Base-by-base conservation (phyloP, 805 yeast species). In the Lachancea thermotolerans region DNA sequence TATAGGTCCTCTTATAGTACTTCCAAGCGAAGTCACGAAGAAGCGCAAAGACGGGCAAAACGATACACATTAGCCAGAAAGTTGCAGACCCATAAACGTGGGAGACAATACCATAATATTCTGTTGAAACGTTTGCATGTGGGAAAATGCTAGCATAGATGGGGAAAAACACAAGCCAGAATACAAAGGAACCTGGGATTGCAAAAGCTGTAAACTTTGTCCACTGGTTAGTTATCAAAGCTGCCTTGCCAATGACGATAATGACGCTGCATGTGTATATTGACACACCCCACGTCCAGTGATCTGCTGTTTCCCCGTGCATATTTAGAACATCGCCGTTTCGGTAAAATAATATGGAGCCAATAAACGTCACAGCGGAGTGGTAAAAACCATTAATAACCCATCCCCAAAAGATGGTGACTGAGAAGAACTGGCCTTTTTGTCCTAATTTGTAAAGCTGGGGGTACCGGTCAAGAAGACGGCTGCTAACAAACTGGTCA, bases 401-500 rank as follows among this genome's bases (percentile, higher is more conserved):
- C 99, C 99, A 93, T 15, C 95, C 86, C 98, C 98, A 91, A 64
- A 93, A 93, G 34, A 89, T 89, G 4, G 79, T 73, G 10, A 89
- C 95, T 54, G 91, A 91, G 69, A 93, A 87, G 59, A 93, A 93
- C 45, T 77, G 82, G 15, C 95, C 85, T 49, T 78, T 71, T 65
- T 91, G 97, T 6, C 99, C 99, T 36, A 93, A 69, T 58, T 82
- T 85, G 66, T 95, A 93, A 41, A 95, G 70, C 59, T 86, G 95
- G 0, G 99, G 98, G 61, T 95, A 95, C 45, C 93, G 77, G 54
- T 87, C 93, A 37, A 95, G 70, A 59, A 91, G 75, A 52, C 96
- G 74, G 16, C 97, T 95, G 51, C 87, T 83, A 40, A 93, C 89
- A 68, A 87, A 93, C 65, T 93, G 99, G 65, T 93, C 99, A 69